Evolutionary conservation across 352 stramenopile species (phyloP).

Genomic region (Phytopythium helicoides): DNA sequence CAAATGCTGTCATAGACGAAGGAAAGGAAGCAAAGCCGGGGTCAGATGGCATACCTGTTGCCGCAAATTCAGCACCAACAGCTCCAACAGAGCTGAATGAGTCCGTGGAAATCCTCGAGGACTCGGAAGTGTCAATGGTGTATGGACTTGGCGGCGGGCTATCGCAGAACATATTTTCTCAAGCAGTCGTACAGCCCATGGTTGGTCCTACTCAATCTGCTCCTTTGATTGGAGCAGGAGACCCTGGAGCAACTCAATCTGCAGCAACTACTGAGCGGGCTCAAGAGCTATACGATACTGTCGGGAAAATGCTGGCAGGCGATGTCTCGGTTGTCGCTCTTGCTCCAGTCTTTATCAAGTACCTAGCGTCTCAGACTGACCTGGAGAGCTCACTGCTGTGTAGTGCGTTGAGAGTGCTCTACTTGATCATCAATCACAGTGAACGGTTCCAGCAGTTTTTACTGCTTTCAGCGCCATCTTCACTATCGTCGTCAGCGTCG

Average conservation of each 20-base stretch:
- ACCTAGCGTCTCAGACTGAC: conserved; percentile 37
- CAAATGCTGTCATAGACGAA: not conserved
- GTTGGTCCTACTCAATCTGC: not conserved
- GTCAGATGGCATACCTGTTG: too few species aligned
- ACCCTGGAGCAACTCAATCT: conserved; percentile 17
- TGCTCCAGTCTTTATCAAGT: conserved; percentile 49
- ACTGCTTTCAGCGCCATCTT: conserved; percentile 15
- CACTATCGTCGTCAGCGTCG: not conserved
- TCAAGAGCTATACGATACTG: conserved; percentile 44
- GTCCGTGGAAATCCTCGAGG: not conserved
- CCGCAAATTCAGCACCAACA: not conserved
- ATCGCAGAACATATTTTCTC: conserved; percentile 62
- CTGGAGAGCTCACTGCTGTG: conserved; percentile 33
- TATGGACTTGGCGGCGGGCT: conserved; percentile 8
- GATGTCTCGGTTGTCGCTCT: conserved; percentile 38
- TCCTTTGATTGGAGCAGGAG: too few species aligned
- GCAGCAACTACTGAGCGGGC: conserved; percentile 31
- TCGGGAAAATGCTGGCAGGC: conserved; percentile 50
- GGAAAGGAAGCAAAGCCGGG: not conserved
- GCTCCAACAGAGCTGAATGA: conserved; percentile 1
- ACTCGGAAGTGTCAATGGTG: conserved; percentile 1
- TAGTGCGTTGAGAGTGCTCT: conserved; percentile 52
- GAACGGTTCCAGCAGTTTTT: conserved; percentile 49
- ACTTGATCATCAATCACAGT: conserved; percentile 49
- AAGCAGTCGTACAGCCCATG: conserved; percentile 32